Base-by-base conservation (phyloP, 768 basidiomycete genomes). In the Suillus spraguei region DNA sequence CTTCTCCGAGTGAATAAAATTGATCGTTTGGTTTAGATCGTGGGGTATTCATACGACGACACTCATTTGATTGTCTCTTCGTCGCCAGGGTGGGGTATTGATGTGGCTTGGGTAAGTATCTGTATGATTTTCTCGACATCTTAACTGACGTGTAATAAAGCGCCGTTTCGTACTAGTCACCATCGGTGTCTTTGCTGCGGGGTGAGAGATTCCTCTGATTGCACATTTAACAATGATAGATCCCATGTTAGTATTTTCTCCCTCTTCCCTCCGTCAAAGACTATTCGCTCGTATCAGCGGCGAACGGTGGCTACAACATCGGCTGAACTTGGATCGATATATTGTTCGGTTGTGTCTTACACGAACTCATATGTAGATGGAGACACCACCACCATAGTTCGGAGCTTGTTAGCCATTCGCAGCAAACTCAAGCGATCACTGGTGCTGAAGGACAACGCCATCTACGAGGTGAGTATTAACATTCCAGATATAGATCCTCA, bases 31-130 rank as follows among this genome's bases (percentile, higher is more conserved):
- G 35, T 49, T 5, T 59, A 90, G 90, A 83, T 92, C 0, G 69
- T 91, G 47, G 91, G 90, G 2, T 92, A 88, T 72, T 92, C 89
- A 11, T 91, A 89, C 74, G 83, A 88, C 72, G 85, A 89, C 72
- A 74, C 78, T 0, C 82, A 85, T 66, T 74, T 86, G 39, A 28
- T 69, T 3, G 41, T 78, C n/a, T 76, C 84, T 50, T 81, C 78
- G 33, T 85, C 81, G 36, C 85, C 81, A 50, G 88, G 87, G 17
- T 82, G 76, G 59, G 91, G 91, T 1, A 83, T 83, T 64, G 71
- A 80, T 32, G 85, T 94, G n/a, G 86, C 90, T 20, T 94, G 91
- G 91, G 87, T 87, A 68, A 46, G 78, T 69, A 16, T 38, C 17
- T 64, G 32, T 22, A 11, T 7, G 16, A 39, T 16, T 16, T 50